A percentile compares a stretch with the other conserved stretches of the same genome.
Evolutionary conservation across 345 rosid genomes (phyloP).

Genomic region (Rhodamnia argentea): DNA sequence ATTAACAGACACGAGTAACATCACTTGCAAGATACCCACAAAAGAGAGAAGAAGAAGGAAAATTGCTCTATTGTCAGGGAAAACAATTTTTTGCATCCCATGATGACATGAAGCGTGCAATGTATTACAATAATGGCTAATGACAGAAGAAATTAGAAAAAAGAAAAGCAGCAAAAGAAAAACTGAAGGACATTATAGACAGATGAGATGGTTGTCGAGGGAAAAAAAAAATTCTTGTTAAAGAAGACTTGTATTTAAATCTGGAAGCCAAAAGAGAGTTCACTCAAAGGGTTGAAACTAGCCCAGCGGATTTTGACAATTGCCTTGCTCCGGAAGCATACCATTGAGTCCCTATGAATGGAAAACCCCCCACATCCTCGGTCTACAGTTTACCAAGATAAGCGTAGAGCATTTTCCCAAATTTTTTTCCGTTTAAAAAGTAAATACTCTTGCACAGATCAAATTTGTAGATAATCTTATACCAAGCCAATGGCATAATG

Average conservation of each 20-base stretch:
- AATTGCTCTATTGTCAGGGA: not conserved
- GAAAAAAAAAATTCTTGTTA: not conserved
- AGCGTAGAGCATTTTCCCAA: not conserved
- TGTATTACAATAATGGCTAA: not conserved
- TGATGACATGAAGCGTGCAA: not conserved
- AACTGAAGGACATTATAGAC: not conserved
- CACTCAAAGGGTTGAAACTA: not conserved
- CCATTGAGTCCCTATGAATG: not conserved
- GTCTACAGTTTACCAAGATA: not conserved
- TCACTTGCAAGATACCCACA: not conserved
- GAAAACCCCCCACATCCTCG: not conserved
- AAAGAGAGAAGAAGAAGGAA: not conserved
- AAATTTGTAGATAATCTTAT: not conserved
- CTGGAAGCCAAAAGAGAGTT: not conserved
- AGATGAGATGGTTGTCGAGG: not conserved
- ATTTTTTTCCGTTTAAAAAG: not conserved
- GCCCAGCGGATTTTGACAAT: not conserved
- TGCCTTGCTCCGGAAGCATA: not conserved
- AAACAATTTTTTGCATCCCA: not conserved
- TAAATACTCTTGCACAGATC: not conserved
- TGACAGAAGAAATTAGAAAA: not conserved
- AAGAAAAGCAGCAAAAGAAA: not conserved
- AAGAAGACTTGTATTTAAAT: not conserved
- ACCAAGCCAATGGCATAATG: not conserved
- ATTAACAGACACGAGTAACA: not conserved